phyloP scores from a whole-genome alignment of 768 basidiomycete genomes.

The Lyophyllum shimeji region DNA sequence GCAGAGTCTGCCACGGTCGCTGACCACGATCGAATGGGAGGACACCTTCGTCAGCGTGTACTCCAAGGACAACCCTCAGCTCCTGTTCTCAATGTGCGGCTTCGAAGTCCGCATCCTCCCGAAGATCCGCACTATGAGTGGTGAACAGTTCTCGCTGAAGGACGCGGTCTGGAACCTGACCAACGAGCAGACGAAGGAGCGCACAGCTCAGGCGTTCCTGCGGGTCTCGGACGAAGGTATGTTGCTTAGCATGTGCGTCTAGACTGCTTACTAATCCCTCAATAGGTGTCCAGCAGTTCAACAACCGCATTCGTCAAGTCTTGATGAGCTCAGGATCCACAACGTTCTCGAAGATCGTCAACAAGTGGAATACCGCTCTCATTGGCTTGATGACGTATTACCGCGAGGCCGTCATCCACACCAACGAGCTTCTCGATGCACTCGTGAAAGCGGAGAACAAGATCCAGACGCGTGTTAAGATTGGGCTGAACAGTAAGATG shows the following conservation, averaged over 20 bases:
- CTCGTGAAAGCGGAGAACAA: constrained; percentile 99
- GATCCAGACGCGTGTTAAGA: constrained; percentile 99
- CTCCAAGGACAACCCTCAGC: constrained; percentile 95
- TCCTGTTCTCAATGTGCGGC: constrained; percentile 98
- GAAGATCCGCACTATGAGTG: constrained; percentile 92
- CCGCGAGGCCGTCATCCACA: constrained; percentile 96
- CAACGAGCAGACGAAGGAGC: constrained; percentile 95
- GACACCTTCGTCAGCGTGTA: constrained; percentile 97
- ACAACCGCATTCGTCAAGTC: constrained; percentile 95
- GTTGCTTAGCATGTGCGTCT: background rate
- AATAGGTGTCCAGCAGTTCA: constrained; percentile 90
- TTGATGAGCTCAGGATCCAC: constrained; percentile 99
- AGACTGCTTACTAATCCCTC: constrained; percentile 9
- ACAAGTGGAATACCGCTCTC: constrained; percentile 96
- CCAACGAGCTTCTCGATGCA: constrained; percentile 92
- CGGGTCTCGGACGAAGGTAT: constrained; percentile 93
- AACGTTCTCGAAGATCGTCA: constrained; percentile 98
- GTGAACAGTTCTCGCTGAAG: constrained; percentile 95
- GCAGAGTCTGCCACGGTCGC: constrained; percentile 89
- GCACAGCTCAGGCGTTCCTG: constrained; percentile 96
- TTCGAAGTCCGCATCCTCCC: constrained; percentile 98
- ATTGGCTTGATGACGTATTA: constrained; percentile 98
- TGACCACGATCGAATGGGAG: constrained; percentile 99
- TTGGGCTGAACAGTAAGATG: constrained; percentile 99
- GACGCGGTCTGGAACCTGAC: constrained; percentile 97